Evolutionary conservation across 2,329 filamentous ascomycete genomes (phyloP), one percentile per base, ranked within the genome.

Genomic region (Colletotrichum limetticola): DNA sequence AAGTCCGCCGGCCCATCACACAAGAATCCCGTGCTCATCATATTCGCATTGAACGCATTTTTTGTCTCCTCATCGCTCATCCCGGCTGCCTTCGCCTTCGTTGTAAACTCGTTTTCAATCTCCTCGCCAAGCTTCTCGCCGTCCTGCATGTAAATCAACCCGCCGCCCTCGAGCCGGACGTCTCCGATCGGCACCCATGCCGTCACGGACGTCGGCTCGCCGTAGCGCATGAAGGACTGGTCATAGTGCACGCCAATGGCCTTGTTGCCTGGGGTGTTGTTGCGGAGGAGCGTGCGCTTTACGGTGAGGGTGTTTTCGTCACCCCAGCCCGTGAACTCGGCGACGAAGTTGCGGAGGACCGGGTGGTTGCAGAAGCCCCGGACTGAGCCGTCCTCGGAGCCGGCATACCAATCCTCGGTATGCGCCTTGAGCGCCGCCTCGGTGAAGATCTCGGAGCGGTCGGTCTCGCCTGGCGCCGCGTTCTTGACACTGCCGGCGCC

Each of bases 211-310:
- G 87, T 89, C 1, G 86, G 85, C 62, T 89, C 88, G 1, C 88
- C 89, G 76, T 89, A 78, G 1, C 88, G 78, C 60, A 91, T 78
- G 75, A 90, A 91, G 26, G 87, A 89, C 79, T 91, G 88, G 75
- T 91, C 89, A 75, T 91, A 91, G 73, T 91, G 89, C 3, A 91
- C 89, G 0, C 89, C 88, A 72, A 90, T 90, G 0, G 88, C 87
- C 74, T 88, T 87, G 61, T 87, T 89, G 0, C 85, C 84, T 0
- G 89, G 89, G 0, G 86, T 87, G 75, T 90, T 90, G 74, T 90
- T 90, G 49, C 89, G 80, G 65, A 91, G 78, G 12, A 91, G 77
- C 1, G 87, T 89, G 37, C 89, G 80, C 8, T 83, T 68, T n/a
- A 72, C 64, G 3, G 64, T 30, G 0, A 70, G 68, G 32, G 74